Conservation (phyloP, 2,329 filamentous ascomycete genomes). For the Orbilia ellipsospora region DNA sequence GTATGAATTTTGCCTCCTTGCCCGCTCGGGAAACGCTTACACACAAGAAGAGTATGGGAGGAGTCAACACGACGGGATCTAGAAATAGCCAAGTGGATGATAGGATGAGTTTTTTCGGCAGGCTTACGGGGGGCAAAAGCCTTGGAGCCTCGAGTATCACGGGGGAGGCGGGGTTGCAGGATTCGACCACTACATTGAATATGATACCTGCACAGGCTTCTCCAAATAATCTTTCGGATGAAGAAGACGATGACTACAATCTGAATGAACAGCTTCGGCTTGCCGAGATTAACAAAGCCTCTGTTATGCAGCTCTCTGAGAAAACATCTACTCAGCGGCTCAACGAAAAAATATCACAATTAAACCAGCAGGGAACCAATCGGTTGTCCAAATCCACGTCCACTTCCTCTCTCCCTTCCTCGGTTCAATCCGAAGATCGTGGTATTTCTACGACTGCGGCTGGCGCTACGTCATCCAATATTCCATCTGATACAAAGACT, state of each 20-base stretch:
- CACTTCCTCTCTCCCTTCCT: constrained; percentile 19
- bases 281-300: constrained; percentile 66
- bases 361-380: constrained; percentile 68
- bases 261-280: constrained; percentile 51
- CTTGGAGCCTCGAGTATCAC: constrained; percentile 67
- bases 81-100: constrained; percentile 82
- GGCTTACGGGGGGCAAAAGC: constrained; percentile 79
- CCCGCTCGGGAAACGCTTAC: constrained; percentile 89
- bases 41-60: constrained; percentile 82
- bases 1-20: constrained; percentile 90
- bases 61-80: constrained; percentile 70
- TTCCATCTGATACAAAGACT: neutral
- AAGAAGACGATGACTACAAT: constrained; percentile 62
- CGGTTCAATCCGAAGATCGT: constrained; percentile 52
- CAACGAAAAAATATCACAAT: constrained; percentile 88
- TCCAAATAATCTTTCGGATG: constrained; percentile 60
- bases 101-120: constrained; percentile 77
- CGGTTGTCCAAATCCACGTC: constrained; percentile 58
- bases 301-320: constrained; percentile 69
- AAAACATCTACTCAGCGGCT: constrained; percentile 94
- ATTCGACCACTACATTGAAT: constrained; percentile 1
- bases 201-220: neutral
- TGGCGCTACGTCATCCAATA: neutral
- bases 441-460: neutral
- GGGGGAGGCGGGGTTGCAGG: constrained; percentile 11